These are phyloP conservation scores for Lobosporangium transversale DNA, from an alignment of 192 early-diverging fungal genomes.

Conservation along the genomic window DNA sequence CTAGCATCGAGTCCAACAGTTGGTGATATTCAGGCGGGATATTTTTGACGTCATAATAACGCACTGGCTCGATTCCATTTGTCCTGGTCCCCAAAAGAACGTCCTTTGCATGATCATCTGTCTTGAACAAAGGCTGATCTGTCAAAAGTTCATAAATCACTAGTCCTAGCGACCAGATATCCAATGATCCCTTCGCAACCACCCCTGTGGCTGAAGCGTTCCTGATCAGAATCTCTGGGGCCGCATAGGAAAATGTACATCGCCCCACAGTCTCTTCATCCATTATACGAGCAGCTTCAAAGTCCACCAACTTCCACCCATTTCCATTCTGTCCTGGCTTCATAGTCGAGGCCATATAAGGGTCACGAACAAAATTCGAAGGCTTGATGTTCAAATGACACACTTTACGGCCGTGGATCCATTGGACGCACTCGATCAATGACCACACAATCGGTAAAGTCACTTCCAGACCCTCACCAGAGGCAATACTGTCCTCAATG, in stretches of 20 bases:
- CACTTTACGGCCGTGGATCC: constrained; percentile 40
- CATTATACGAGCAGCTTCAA: constrained; percentile 61
- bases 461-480: constrained; percentile 27
- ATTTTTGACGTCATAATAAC: constrained; percentile 35
- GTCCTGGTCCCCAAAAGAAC: constrained; percentile 2
- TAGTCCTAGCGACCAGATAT: constrained; percentile 61
- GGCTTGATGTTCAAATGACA: constrained; percentile 51
- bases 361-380: constrained; percentile 45
- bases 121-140: constrained; percentile 32
- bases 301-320: constrained; percentile 63
- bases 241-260: constrained; percentile 59
- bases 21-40: constrained; percentile 10
- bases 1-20: constrained; percentile 38
- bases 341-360: constrained; percentile 22
- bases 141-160: constrained; percentile 56
- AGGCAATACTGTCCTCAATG: constrained; percentile 25
- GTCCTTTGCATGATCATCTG: constrained; percentile 40
- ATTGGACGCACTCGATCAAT: constrained; percentile 40
- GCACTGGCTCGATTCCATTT: constrained; percentile 8
- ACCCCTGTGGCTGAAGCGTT: constrained; percentile 49
- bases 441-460: constrained; percentile 33
- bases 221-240: constrained; percentile 54
- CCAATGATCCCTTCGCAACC: constrained; percentile 50
- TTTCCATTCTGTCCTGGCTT: not conserved
- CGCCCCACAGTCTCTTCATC: constrained; percentile 60